Evolutionary conservation across 2,329 filamentous ascomycete species (phyloP), one percentile per base, ranked within the genome.

Genomic region (Cladorrhinum sp.): DNA sequence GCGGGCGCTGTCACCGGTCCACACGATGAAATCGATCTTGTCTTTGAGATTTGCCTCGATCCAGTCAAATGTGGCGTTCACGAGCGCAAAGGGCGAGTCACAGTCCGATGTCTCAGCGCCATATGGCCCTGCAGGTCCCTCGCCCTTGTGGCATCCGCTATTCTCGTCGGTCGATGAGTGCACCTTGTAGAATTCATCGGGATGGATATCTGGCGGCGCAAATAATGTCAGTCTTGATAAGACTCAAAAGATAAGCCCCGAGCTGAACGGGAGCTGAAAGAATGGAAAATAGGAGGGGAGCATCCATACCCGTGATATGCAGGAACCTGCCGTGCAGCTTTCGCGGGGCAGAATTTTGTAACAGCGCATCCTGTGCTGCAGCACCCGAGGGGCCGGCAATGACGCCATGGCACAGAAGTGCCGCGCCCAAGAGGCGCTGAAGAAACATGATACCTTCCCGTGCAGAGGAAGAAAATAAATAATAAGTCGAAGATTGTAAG

Each of bases 1-100:
- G 65, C 92, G 85, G 20, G 90, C 91, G 29, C 89, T 93, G 74
- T 97, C 92, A 65, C 92, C 92, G 1, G 93, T 96, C 92, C 92
- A 96, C 53, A 96, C 79, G 54, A 96, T 87, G 72, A 97, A 97
- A 73, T 97, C 92, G 65, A 97, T 83, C 2, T 87, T 76, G 71
- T 93, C 89, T 71, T 84, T 88, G 60, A 96, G 71, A 69, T 96
- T 88, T 49, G 86, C 82, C 50, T 85, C 80, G 55, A 99, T 89
- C 93, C 93, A 99, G 69, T 87, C 82, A 71, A 98, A 91, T 0
- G 93, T 98, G 68, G 91, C 89, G 73, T 98, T 90, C 63, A 96
- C 79, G 18, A 99, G 85, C 0, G 88, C 78, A 61, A 87, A 76
- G 0, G 95, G 93, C 2, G 91, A 85, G 76, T 99, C 95, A 80